Conservation (phyloP, 2,329 filamentous ascomycete species). For the Clonostachys rhizophaga region DNA sequence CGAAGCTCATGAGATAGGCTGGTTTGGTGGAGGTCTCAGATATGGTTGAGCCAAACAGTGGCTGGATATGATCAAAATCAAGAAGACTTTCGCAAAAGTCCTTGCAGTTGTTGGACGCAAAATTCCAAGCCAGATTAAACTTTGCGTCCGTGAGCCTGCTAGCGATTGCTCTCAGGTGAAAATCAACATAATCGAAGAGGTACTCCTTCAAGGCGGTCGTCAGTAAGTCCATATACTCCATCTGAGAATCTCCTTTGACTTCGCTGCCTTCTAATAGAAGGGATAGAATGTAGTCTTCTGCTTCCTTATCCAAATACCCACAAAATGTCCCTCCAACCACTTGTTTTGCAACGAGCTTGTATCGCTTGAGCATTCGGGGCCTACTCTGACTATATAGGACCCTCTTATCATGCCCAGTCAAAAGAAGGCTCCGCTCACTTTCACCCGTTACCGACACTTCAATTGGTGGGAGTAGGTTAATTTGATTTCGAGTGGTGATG, state of each 20-base stretch:
- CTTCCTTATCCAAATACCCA: conserved; percentile 12
- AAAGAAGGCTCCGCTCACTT: conserved; percentile 8
- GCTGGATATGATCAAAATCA: conserved; percentile 16
- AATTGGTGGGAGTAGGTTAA: conserved; percentile 3
- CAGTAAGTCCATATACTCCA: neutral
- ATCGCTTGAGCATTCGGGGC: conserved; percentile 16
- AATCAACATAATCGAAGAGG: neutral
- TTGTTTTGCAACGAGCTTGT: conserved; percentile 32
- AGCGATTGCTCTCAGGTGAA: neutral
- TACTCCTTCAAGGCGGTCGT: too few species aligned
- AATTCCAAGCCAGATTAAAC: conserved; percentile 20
- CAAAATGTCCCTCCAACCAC: conserved; percentile 28
- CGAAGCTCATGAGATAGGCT: conserved; percentile 33
- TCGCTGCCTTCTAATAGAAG: too few species aligned
- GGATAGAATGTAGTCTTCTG: conserved; percentile 14
- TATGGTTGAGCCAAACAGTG: conserved; percentile 11
- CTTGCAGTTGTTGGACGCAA: conserved; percentile 27
- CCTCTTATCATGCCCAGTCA: conserved; percentile 8
- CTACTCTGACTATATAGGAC: conserved; percentile 9
- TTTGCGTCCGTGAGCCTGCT: conserved; percentile 6
- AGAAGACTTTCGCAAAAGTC: conserved; percentile 28
- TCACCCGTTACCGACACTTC: neutral
- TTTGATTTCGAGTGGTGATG: conserved; percentile 15
- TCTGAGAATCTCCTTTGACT: conserved; percentile 10
- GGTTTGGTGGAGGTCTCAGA: conserved; percentile 2